Conservation (phyloP, 2,329 filamentous ascomycete species). For the Chrysoporthe puriensis region DNA sequence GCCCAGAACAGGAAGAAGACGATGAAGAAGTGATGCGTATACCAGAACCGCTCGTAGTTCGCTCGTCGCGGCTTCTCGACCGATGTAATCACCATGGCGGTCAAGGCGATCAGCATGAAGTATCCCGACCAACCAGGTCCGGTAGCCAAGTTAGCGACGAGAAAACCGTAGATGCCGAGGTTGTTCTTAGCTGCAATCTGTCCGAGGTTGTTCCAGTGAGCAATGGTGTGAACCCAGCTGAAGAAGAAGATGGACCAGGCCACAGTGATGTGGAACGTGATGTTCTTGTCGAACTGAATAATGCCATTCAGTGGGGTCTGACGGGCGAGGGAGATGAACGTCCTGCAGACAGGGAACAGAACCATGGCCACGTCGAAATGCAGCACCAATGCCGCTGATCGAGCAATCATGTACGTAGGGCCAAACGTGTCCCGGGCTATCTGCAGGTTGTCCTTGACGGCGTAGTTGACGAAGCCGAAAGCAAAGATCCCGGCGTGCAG, state of each 20-base stretch:
- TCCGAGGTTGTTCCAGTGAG: conserved; percentile 86
- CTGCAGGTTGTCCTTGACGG: conserved; percentile 74
- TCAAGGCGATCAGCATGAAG: conserved; percentile 78
- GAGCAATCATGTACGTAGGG: conserved; percentile 75
- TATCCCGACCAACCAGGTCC: conserved; percentile 87
- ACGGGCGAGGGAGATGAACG: conserved; percentile 78
- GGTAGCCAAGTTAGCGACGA: conserved; percentile 76
- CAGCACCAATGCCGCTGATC: conserved; percentile 74
- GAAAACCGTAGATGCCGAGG: conserved; percentile 76
- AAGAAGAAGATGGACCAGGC: conserved; percentile 90
- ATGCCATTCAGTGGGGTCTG: conserved; percentile 85
- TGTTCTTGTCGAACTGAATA: conserved; percentile 88
- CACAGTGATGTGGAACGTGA: conserved; percentile 83
- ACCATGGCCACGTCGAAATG: conserved; percentile 83
- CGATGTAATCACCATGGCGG: conserved; percentile 78
- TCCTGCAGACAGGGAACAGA: conserved; percentile 81
- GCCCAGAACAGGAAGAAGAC: conserved; percentile 91
- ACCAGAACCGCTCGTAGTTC: conserved; percentile 91
- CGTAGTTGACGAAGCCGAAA: conserved; percentile 80
- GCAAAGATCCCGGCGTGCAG: conserved; percentile 77
- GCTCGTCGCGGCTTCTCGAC: conserved; percentile 76
- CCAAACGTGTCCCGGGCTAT: conserved; percentile 70
- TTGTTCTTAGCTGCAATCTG: conserved; percentile 75
- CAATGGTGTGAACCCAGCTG: conserved; percentile 83
- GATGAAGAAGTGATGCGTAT: conserved; percentile 86